These are phyloP conservation scores for Soucietia sequanensis DNA, from an alignment of 805 yeast genomes.

Conservation along the genomic window DNA sequence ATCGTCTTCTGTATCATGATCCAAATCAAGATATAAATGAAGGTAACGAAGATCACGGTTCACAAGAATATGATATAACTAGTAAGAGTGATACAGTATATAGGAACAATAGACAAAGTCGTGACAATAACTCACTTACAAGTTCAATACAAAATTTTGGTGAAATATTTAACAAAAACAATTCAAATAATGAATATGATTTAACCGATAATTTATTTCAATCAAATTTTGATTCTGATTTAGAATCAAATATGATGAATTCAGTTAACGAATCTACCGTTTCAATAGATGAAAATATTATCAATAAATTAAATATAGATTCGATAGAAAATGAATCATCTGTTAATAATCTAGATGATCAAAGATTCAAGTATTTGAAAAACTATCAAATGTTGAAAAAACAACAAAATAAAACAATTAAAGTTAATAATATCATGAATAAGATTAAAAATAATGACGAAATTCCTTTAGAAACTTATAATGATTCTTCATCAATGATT, in stretches of 20 bases:
- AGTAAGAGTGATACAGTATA: too few relatives aligned
- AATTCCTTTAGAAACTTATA: conserved; percentile 14
- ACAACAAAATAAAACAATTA: conserved; percentile 6
- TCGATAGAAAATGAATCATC: background rate
- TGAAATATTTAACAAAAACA: conserved; percentile 8
- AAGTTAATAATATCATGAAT: conserved; percentile 10
- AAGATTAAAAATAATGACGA: conserved; percentile 8
- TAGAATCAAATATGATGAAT: conserved; percentile 7
- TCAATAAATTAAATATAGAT: conserved; percentile 15
- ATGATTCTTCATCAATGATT: conserved; percentile 1
- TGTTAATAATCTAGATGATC: conserved; percentile 6
- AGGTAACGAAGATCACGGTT: conserved; percentile 1
- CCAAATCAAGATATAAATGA: conserved; percentile 1
- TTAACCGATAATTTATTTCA: conserved; percentile 12
- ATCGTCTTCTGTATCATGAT: background rate
- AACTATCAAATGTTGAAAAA: conserved; percentile 19
- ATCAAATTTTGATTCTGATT: conserved; percentile 18
- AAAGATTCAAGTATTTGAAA: conserved; percentile 26
- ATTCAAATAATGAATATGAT: conserved; percentile 8
- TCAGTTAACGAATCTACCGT: conserved; percentile 4
- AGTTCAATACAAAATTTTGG: conserved; percentile 9
- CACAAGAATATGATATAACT: too few relatives aligned
- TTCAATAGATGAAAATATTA: conserved; percentile 24
- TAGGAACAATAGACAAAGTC: too few relatives aligned
- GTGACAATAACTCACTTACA: too few relatives aligned